phyloP scores from a whole-genome alignment of 495 filamentous ascomycete species.

The Daldinia childiae region DNA sequence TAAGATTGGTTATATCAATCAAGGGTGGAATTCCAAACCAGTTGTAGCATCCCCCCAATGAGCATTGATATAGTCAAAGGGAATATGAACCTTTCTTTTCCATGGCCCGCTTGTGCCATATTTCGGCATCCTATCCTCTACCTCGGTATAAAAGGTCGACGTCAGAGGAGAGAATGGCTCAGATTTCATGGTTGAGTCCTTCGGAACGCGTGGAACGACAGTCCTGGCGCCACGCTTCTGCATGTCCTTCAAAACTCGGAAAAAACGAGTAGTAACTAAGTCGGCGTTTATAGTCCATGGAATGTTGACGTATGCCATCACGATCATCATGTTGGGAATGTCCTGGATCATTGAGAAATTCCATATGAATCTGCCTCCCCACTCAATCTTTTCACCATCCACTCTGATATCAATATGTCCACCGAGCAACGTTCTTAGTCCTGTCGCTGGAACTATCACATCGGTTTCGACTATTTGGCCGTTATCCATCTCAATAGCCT shows the following conservation, averaged over 20 bases:
- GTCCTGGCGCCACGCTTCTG: neutral
- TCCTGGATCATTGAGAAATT: conserved; percentile 68
- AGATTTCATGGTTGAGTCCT: neutral
- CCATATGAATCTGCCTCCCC: conserved; percentile 63
- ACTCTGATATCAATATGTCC: conserved; percentile 61
- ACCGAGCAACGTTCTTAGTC: conserved; percentile 66
- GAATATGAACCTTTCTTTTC: conserved; percentile 10
- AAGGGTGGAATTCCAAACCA: neutral
- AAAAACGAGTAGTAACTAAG: conserved; percentile 58
- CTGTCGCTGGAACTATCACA: conserved; percentile 80
- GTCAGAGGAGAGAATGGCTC: conserved; percentile 14
- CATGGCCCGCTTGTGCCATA: conserved; percentile 29
- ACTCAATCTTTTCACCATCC: conserved; percentile 62
- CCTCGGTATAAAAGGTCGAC: conserved; percentile 16
- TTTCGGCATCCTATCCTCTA: conserved; percentile 2
- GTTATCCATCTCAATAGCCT: conserved; percentile 65
- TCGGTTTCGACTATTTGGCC: conserved; percentile 70
- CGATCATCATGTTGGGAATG: conserved; percentile 64
- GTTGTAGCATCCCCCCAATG: conserved; percentile 28
- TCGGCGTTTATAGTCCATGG: conserved; percentile 71
- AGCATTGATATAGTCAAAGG: conserved; percentile 14
- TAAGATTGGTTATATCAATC: neutral
- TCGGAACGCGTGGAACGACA: conserved; percentile 11
- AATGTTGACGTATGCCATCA: conserved; percentile 67
- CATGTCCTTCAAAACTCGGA: conserved; percentile 43